Evolutionary conservation across 257 asterid genomes (phyloP).

Genomic region (Forsythia suspensa): DNA sequence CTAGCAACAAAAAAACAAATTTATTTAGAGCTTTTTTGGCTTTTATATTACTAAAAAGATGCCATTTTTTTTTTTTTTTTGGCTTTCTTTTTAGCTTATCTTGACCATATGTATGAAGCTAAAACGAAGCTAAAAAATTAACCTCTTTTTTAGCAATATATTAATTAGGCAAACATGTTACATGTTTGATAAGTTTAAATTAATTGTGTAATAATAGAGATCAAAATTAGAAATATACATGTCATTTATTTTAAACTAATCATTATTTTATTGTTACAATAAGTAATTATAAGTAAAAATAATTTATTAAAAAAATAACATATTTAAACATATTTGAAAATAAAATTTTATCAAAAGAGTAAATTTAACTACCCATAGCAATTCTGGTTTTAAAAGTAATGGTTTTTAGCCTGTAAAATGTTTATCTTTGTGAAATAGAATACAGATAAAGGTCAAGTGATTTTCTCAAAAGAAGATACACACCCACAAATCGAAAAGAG

Average conservation of each 20-base stretch:
- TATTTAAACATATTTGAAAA: not conserved
- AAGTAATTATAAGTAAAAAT: too few species aligned
- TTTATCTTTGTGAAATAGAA: constrained; percentile 6
- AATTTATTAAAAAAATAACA: not conserved
- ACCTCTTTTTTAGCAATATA: not conserved
- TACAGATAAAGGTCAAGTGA: constrained; percentile 35
- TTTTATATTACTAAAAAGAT: too few species aligned
- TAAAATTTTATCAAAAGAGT: not conserved
- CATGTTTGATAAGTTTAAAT: not conserved
- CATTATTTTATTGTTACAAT: too few species aligned
- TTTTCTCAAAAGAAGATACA: constrained; percentile 36
- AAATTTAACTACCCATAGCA: not conserved
- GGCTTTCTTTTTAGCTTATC: too few species aligned
- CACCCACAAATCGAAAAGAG: constrained; percentile 22
- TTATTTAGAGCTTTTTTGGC: too few species aligned
- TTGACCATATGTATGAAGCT: too few species aligned
- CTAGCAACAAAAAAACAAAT: too few species aligned
- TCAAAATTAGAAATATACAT: not conserved
- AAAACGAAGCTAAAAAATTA: too few species aligned
- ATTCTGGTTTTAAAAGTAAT: not conserved
- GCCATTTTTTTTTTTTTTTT: too few species aligned
- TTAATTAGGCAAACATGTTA: not conserved
- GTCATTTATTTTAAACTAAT: not conserved
- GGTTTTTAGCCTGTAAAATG: not conserved
- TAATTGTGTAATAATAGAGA: too few species aligned